phyloP scores from a whole-genome alignment of 371 early-diverging fungal species.

The Mucor saturninus region DNA sequence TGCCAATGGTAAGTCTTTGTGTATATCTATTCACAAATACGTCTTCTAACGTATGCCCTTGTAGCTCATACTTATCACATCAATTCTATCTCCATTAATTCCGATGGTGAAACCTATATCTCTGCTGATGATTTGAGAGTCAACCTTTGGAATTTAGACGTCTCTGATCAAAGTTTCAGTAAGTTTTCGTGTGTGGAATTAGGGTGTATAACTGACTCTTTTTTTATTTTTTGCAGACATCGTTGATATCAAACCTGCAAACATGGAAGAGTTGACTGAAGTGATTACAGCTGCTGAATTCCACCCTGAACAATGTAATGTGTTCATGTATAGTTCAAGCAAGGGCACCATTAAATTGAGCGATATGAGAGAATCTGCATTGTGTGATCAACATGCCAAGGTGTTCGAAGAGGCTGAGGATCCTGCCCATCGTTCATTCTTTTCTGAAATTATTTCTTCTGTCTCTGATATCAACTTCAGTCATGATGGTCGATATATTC shows the following conservation, averaged over 20 bases:
- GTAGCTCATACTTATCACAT: constrained; percentile 98
- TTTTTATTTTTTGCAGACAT: constrained; percentile 66
- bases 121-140: constrained; percentile 98
- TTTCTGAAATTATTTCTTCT: constrained; percentile 98
- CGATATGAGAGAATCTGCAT: constrained; percentile 95
- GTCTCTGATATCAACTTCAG: constrained; percentile 97
- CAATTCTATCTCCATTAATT: constrained; percentile 98
- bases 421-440: constrained; percentile 93
- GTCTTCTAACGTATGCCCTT: background rate
- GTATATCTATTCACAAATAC: constrained; percentile 21
- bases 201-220: background rate
- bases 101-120: constrained; percentile 95
- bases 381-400: constrained; percentile 94
- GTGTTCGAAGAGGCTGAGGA: constrained; percentile 97
- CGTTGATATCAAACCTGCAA: constrained; percentile 99
- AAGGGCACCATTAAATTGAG: constrained; percentile 97
- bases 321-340: constrained; percentile 98
- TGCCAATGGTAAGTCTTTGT: constrained; percentile 67
- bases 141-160: constrained; percentile 97
- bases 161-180: constrained; percentile 98
- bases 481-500: constrained; percentile 94
- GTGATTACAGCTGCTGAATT: constrained; percentile 99
- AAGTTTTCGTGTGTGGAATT: constrained; percentile 27
- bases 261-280: constrained; percentile 99
- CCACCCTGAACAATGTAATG: constrained; percentile 94